A percentile compares a stretch with the other conserved stretches of the same genome.
phyloP scores from a whole-genome alignment of 768 basidiomycete genomes.

The Termitomyces sp. region DNA sequence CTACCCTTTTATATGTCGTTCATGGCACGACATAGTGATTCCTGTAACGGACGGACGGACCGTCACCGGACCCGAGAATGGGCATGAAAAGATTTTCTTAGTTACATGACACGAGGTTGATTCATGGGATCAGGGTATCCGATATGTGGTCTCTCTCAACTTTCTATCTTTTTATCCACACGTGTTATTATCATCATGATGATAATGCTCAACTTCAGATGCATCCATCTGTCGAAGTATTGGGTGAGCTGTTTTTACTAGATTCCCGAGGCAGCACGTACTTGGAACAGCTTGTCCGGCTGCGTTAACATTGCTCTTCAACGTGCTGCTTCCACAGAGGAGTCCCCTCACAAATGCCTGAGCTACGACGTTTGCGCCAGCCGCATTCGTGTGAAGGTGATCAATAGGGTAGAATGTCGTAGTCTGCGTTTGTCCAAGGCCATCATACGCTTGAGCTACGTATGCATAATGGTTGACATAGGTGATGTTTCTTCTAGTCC shows the following conservation, averaged over 20 bases:
- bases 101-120: neutral
- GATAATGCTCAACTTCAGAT: neutral
- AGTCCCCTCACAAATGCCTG: slow-evolving; percentile 44
- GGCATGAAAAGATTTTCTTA: neutral
- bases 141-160: too few species aligned
- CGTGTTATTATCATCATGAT: too few species aligned
- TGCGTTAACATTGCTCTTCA: slow-evolving; percentile 19
- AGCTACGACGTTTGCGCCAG: slow-evolving; percentile 45
- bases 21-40: neutral
- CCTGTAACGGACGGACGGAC: neutral
- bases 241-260: neutral
- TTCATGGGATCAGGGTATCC: too few species aligned
- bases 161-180: neutral
- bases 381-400: slow-evolving; percentile 41
- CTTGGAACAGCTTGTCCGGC: neutral
- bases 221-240: neutral
- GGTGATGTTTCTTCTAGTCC: slow-evolving; percentile 30
- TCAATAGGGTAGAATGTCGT: slow-evolving; percentile 41
- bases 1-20: neutral
- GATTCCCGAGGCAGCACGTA: neutral
- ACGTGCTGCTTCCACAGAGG: slow-evolving; percentile 32
- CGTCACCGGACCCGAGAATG: neutral
- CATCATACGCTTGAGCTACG: slow-evolving; percentile 38
- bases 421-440: slow-evolving; percentile 33
- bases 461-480: slow-evolving; percentile 47